A percentile compares a stretch with the other conserved stretches of the same genome.
phyloP scores from a whole-genome alignment of 2,329 filamentous ascomycete genomes.

The Ambrosiella xylebori region DNA sequence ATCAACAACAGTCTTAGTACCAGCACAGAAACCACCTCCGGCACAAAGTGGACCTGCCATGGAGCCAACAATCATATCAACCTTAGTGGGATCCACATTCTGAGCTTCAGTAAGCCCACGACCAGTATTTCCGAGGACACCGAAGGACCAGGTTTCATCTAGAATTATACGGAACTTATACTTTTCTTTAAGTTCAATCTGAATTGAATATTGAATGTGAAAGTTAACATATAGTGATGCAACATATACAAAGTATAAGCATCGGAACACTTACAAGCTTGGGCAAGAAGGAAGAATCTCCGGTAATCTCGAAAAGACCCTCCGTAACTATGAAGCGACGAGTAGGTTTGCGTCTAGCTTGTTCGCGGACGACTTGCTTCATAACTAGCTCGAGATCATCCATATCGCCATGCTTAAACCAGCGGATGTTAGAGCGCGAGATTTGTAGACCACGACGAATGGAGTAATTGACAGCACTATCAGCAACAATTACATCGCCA shows the following conservation, averaged over 20 bases:
- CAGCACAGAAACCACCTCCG: constrained; percentile 90
- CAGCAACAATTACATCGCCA: constrained; percentile 91
- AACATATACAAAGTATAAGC: too few species aligned
- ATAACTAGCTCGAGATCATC: constrained; percentile 77
- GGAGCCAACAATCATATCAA: constrained; percentile 95
- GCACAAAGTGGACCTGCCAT: constrained; percentile 79
- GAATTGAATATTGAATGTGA: background rate
- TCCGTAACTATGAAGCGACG: constrained; percentile 92
- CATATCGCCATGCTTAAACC: constrained; percentile 96
- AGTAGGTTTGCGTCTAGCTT: constrained; percentile 71
- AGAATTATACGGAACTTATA: constrained; percentile 98
- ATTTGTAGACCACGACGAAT: constrained; percentile 91
- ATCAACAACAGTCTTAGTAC: constrained; percentile 77
- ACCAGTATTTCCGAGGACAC: constrained; percentile 78
- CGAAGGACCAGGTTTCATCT: constrained; percentile 96
- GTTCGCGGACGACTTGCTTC: constrained; percentile 71
- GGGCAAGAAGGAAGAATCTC: constrained; percentile 70
- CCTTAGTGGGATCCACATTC: constrained; percentile 80
- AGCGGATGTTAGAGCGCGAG: constrained; percentile 73
- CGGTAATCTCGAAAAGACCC: constrained; percentile 78
- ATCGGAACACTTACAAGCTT: constrained; percentile 45
- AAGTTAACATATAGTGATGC: constrained; percentile 7
- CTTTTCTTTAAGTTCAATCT: constrained; percentile 71
- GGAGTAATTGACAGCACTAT: constrained; percentile 82
- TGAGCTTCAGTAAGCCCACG: constrained; percentile 89